phyloP scores from a whole-genome alignment of 106 monocot species.

The Phalaenopsis equestris region DNA sequence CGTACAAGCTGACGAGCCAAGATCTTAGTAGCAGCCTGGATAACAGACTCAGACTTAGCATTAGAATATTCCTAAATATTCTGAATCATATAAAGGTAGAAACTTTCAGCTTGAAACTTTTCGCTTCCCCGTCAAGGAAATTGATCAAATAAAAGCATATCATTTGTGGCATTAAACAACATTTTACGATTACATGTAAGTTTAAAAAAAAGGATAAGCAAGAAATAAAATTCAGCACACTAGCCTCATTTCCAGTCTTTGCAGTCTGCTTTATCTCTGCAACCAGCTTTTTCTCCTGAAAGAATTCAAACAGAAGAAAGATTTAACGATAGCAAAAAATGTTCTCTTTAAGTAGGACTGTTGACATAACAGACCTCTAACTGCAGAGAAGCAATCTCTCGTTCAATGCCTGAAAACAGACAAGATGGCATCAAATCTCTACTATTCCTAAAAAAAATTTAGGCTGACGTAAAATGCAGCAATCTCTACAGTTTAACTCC shows the following conservation, averaged over 20 bases:
- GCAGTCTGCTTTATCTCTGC: conserved; percentile 93
- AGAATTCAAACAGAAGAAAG: conserved; percentile 4
- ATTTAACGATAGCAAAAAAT: neutral
- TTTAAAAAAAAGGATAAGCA: neutral
- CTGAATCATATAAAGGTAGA: neutral
- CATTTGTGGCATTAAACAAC: neutral
- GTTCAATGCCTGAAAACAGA: conserved; percentile 51
- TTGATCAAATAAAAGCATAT: neutral
- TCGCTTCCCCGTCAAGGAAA: neutral
- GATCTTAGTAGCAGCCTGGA: conserved; percentile 82
- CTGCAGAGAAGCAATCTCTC: conserved; percentile 81
- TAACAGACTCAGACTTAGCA: neutral
- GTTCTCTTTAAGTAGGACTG: neutral
- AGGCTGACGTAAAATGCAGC: neutral
- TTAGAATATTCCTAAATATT: neutral
- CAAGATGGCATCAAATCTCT: neutral
- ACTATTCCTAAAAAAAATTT: neutral
- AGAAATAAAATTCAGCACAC: conserved; percentile 5
- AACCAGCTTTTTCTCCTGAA: conserved; percentile 88
- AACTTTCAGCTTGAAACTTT: neutral
- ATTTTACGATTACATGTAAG: neutral
- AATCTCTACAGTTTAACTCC: neutral
- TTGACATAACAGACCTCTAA: conserved; percentile 43
- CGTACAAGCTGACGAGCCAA: conserved; percentile 94
- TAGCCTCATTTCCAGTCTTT: conserved; percentile 87